Conservation (phyloP, 305 asterid species). For the Fraxinus sp. region DNA sequence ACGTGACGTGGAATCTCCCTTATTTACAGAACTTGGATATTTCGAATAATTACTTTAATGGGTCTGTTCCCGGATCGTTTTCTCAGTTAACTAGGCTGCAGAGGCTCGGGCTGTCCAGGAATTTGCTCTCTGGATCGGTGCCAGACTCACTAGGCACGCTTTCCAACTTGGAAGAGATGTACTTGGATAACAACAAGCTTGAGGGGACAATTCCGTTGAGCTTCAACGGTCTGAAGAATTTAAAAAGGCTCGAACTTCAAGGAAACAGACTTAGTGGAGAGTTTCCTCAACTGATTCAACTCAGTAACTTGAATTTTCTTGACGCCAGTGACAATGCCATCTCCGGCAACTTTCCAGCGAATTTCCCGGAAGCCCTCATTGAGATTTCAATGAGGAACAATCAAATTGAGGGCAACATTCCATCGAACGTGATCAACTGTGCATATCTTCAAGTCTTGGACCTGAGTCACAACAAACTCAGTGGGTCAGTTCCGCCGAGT, state of each 20-base stretch:
- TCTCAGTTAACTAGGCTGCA: conserved; percentile 41
- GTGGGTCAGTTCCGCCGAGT: conserved; percentile 59
- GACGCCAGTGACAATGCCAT: conserved; percentile 72
- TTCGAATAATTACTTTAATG: conserved; percentile 54
- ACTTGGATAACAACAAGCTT: conserved; percentile 54
- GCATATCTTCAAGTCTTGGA: conserved; percentile 57
- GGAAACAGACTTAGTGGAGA: conserved; percentile 48
- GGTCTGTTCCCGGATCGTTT: conserved; percentile 57
- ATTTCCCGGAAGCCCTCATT: conserved; percentile 51
- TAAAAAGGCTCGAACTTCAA: conserved; percentile 69
- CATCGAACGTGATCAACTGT: conserved; percentile 24
- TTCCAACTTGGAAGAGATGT: conserved; percentile 48
- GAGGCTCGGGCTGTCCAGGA: conserved; percentile 53
- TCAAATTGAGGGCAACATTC: conserved; percentile 50
- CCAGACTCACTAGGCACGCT: conserved; percentile 52
- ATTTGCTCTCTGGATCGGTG: conserved; percentile 50
- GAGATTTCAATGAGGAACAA: conserved; percentile 56
- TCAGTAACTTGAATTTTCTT: conserved; percentile 42
- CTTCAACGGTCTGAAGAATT: conserved; percentile 50
- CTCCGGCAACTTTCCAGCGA: conserved; percentile 60
- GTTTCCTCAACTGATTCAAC: conserved; percentile 57
- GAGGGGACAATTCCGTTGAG: conserved; percentile 46
- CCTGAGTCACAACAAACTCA: conserved; percentile 71
- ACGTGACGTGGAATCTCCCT: conserved; percentile 50
- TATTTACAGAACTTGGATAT: conserved; percentile 58